Percentiles rank a stretch among this genome's conserved stretches.
Evolutionary conservation across 768 basidiomycete genomes (phyloP).

Genomic region (Pulveroboletus ravenelii): DNA sequence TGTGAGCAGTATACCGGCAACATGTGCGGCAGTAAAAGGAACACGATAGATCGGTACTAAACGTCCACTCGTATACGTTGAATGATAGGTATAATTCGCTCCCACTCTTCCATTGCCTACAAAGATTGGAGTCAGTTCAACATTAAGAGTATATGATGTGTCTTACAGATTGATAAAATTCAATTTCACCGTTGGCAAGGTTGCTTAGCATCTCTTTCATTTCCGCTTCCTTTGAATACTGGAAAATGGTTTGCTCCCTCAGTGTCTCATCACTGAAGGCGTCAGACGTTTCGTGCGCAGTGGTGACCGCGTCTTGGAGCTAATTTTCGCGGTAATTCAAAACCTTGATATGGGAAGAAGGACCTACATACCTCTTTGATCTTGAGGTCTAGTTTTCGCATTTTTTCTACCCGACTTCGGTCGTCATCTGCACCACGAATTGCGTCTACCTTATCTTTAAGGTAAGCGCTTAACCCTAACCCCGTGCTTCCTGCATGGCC

Average conservation of each 20-base stretch:
- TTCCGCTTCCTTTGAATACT: conserved; percentile 85
- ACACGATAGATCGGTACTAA: conserved; percentile 36
- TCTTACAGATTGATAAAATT: conserved; percentile 81
- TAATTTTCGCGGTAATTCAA: conserved; percentile 28
- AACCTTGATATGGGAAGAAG: background rate
- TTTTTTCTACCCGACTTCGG: conserved; percentile 85
- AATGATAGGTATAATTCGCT: conserved; percentile 87
- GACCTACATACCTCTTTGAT: conserved; percentile 78
- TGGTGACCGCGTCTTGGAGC: conserved; percentile 95
- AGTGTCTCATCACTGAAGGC: conserved; percentile 96
- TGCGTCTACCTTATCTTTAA: conserved; percentile 89
- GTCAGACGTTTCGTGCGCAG: conserved; percentile 92
- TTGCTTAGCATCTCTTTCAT: conserved; percentile 94
- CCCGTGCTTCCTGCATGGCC: conserved; percentile 86
- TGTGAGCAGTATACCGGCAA: conserved; percentile 6
- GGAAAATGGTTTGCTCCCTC: conserved; percentile 86
- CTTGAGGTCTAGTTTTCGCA: conserved; percentile 86
- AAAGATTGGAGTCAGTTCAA: conserved; percentile 4
- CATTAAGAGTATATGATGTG: background rate
- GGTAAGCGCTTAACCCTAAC: conserved; percentile 80
- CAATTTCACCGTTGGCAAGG: conserved; percentile 92
- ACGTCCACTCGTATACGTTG: conserved; percentile 93
- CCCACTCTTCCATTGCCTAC: conserved; percentile 97
- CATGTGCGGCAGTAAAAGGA: conserved; percentile 12
- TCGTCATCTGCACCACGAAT: conserved; percentile 93